Evolutionary conservation across 768 basidiomycete genomes (phyloP).

Genomic region (Pleurotus tuber-regium): DNA sequence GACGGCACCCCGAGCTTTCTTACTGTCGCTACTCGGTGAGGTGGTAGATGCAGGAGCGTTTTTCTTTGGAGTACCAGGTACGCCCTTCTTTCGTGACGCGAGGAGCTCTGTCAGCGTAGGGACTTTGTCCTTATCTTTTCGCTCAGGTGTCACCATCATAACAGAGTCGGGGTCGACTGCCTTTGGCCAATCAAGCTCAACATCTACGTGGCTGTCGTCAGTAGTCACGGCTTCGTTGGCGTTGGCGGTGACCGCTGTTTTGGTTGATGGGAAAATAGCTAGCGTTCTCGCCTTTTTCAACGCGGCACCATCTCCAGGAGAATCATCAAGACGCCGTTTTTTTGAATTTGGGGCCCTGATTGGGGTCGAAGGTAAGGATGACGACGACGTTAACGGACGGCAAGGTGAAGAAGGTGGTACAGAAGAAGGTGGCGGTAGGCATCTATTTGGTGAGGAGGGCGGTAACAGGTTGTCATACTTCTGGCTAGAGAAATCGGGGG

Average conservation of each 20-base stretch:
- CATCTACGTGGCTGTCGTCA: not conserved
- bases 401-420: not conserved
- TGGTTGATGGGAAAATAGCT: not conserved
- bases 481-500: slow-evolving; percentile 4
- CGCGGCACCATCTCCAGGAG: not conserved
- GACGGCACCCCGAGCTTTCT: not conserved
- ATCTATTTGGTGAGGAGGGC: not conserved
- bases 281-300: not conserved
- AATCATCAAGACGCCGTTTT: not conserved
- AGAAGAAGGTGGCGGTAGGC: not conserved
- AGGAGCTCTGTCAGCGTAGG: slow-evolving; percentile 9
- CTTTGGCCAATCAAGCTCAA: not conserved
- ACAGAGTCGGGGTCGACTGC: not conserved
- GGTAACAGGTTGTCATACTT: not conserved
- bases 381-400: not conserved
- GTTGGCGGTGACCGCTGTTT: not conserved
- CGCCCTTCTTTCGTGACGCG: not conserved
- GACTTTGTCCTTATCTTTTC: not conserved
- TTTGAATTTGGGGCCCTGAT: not conserved
- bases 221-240: not conserved
- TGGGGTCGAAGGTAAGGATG: slow-evolving; percentile 4
- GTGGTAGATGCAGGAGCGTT: not conserved
- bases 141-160: not conserved
- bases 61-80: not conserved
- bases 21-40: too few species aligned